Percentiles rank a stretch among this genome's conserved stretches.
Evolutionary conservation across 1,284 basidiomycete genomes (phyloP).

Genomic region (Papiliotrema flavescens): DNA sequence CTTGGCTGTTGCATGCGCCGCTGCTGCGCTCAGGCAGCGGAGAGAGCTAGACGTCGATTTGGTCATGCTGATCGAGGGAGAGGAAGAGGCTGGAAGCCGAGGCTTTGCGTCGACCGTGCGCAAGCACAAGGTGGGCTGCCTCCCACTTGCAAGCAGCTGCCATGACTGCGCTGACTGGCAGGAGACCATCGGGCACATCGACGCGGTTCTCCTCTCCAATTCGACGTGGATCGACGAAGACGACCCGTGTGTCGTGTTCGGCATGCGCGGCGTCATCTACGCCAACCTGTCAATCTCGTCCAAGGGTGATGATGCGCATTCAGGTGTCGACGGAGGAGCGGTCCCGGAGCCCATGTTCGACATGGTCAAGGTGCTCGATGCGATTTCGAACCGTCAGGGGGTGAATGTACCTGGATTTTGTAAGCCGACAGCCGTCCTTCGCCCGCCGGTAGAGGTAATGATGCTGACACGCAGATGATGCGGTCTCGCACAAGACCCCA

Average conservation of each 20-base stretch:
- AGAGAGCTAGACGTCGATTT: constrained; percentile 79
- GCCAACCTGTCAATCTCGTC: constrained; percentile 59
- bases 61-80: constrained; percentile 89
- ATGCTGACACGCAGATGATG: constrained; percentile 59
- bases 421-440: constrained; percentile 36
- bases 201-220: constrained; percentile 81
- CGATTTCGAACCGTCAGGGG: constrained; percentile 58
- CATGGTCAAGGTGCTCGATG: constrained; percentile 79
- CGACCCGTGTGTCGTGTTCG: constrained; percentile 93
- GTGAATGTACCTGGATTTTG: constrained; percentile 83
- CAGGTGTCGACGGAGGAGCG: constrained; percentile 85
- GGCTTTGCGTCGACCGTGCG: constrained; percentile 76
- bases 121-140: constrained; percentile 62
- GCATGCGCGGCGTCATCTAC: constrained; percentile 80
- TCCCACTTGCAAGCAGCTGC: not conserved
- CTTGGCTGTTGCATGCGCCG: constrained; percentile 84
- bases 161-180: constrained; percentile 32
- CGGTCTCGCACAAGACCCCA: constrained; percentile 63
- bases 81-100: constrained; percentile 87
- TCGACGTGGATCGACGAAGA: constrained; percentile 96
- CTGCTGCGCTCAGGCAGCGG: constrained; percentile 68
- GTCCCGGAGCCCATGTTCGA: constrained; percentile 86
- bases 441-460: constrained; percentile 7
- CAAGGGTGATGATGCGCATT: constrained; percentile 45
- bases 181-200: constrained; percentile 75